Evolutionary conservation across 192 early-diverging fungal genomes (phyloP), one percentile per base, ranked within the genome.

Genomic region (Gonapodya sp.): DNA sequence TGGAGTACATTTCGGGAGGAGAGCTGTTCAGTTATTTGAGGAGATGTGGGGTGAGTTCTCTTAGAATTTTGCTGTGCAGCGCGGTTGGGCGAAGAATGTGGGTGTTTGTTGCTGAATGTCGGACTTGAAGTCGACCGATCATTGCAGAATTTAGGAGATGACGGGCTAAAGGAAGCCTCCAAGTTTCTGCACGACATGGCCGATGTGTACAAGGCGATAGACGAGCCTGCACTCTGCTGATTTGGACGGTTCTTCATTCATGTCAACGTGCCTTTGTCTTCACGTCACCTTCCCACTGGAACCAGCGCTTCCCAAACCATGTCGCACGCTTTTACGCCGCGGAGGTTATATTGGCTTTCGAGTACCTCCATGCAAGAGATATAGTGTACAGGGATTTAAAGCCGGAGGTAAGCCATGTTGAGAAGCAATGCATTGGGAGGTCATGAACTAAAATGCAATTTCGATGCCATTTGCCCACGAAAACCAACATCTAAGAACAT

Each of bases 1-100:
- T 97, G 91, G 96, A 97, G 85, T 98, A 97, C 87, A 93, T 97
- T 1, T 92, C 94, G 36, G 97, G 97, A 82, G 97, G 96, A 77
- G 94, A 98, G 89, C 88, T 98, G 84, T 93, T 94, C 85, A 89
- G 92, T 80, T 88, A 93, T 78, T 78, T 93, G 86, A 82, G 90
- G 87, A 92, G 93, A 84, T 91, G 91, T 73, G 92, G 93, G 87
- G 94, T 94, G 90, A 84, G 81, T 86, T 24, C 64, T n/a, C n/a
- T n/a, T n/a, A n/a, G n/a, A n/a, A n/a, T n/a, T n/a, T n/a, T n/a
- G n/a, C n/a, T n/a, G n/a, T n/a, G n/a, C n/a, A n/a, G n/a, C n/a
- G n/a, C n/a, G n/a, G n/a, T n/a, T n/a, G n/a, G n/a, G n/a, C n/a
- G n/a, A n/a, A n/a, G n/a, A n/a, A n/a, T n/a, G n/a, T n/a, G n/a